A percentile compares a stretch with the other conserved stretches of the same genome.
Evolutionary conservation across 2,329 filamentous ascomycete species (phyloP).

Genomic region (Periconia macrospinosa): DNA sequence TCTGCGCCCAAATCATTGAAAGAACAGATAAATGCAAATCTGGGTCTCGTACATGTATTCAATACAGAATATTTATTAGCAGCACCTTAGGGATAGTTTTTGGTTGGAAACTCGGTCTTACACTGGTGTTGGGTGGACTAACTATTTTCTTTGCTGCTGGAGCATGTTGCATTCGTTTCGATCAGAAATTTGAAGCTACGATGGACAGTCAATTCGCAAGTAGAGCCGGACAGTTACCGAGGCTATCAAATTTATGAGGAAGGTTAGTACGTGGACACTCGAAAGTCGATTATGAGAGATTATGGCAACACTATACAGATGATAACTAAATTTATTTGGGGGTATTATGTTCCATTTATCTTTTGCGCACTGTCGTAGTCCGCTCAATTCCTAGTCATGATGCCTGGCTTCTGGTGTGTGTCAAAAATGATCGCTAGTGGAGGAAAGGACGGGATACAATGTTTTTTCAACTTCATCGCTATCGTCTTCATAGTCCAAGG

Average conservation of each 20-base stretch:
- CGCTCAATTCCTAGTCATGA: too few species aligned
- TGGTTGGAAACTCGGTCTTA: constrained; percentile 82
- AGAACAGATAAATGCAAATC: constrained; percentile 76
- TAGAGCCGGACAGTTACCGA: constrained; percentile 39
- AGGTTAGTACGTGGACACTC: constrained; percentile 57
- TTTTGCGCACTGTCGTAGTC: too few species aligned
- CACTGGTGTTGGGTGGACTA: constrained; percentile 71
- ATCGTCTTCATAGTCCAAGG: too few species aligned
- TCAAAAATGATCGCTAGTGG: too few species aligned
- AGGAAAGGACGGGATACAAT: too few species aligned
- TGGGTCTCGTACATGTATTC: constrained; percentile 81
- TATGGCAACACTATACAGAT: too few species aligned
- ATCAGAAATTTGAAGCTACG: not conserved
- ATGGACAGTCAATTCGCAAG: too few species aligned
- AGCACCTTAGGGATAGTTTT: constrained; percentile 68
- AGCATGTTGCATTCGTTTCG: constrained; percentile 58
- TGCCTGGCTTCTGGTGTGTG: too few species aligned
- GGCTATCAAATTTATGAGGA: constrained; percentile 7
- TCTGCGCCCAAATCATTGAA: constrained; percentile 80
- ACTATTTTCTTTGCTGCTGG: constrained; percentile 76
- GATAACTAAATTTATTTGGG: too few species aligned
- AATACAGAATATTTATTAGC: constrained; percentile 74
- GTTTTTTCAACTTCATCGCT: too few species aligned
- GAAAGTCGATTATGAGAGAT: constrained; percentile 54
- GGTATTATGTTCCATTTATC: too few species aligned